A percentile compares a stretch with the other conserved stretches of the same genome.
These are phyloP conservation scores for Suillus subluteus DNA, from an alignment of 768 basidiomycete genomes.

Conservation along the genomic window DNA sequence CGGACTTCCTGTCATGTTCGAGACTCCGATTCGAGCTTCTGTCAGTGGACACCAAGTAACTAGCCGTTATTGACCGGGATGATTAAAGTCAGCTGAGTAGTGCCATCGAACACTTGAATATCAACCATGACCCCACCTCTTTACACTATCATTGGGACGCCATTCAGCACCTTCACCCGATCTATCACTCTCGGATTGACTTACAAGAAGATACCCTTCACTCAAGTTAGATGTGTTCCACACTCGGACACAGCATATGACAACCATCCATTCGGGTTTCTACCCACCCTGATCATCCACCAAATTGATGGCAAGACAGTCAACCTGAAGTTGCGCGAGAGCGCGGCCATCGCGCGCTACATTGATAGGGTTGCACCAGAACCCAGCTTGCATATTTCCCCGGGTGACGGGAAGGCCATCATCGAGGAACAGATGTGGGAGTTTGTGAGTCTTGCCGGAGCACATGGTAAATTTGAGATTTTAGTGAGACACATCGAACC, in stretches of 20 bases:
- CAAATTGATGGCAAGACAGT: conserved; percentile 25
- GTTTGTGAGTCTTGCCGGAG: conserved; percentile 30
- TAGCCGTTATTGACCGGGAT: neutral
- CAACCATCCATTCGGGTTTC: conserved; percentile 35
- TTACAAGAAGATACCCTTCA: conserved; percentile 31
- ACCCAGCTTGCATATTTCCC: conserved; percentile 25
- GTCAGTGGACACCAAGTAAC: neutral
- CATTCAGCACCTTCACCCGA: conserved; percentile 38
- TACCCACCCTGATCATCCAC: conserved; percentile 33
- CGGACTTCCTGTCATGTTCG: neutral
- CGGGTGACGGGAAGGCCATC: conserved; percentile 25
- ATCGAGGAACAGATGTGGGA: conserved; percentile 38
- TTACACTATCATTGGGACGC: conserved; percentile 35
- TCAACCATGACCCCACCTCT: conserved; percentile 21
- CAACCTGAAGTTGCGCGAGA: conserved; percentile 33
- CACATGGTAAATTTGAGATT: conserved; percentile 23
- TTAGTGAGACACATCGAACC: neutral
- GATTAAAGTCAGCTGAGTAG: neutral
- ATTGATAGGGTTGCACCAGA: conserved; percentile 34
- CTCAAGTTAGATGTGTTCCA: conserved; percentile 28
- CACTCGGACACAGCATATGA: conserved; percentile 34
- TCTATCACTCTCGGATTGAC: conserved; percentile 33
- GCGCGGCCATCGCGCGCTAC: conserved; percentile 32
- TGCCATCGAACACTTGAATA: neutral
- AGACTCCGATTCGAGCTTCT: neutral